A percentile compares a stretch with the other conserved stretches of the same genome.
Evolutionary conservation across 441 rosid genomes (phyloP).

Genomic region (Erodium chrysanthum): DNA sequence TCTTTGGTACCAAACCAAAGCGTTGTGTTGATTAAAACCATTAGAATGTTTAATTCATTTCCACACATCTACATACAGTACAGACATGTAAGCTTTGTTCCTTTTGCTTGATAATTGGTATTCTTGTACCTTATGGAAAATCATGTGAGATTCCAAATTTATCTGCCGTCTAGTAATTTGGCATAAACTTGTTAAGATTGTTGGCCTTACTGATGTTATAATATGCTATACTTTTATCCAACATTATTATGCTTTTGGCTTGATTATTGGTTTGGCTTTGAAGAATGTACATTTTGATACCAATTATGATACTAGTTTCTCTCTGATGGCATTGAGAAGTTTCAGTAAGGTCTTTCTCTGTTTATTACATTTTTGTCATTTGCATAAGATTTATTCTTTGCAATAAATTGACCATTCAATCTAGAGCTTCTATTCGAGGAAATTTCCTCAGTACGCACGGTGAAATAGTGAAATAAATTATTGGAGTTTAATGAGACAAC

Average conservation of each 20-base stretch:
- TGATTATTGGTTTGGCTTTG: neutral
- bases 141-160: neutral
- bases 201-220: neutral
- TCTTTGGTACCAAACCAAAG: neutral
- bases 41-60: neutral
- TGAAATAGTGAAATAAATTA: too few relatives aligned
- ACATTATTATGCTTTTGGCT: neutral
- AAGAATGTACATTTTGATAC: too few relatives aligned
- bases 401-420: too few relatives aligned
- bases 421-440: too few relatives aligned
- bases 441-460: too few relatives aligned
- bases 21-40: neutral
- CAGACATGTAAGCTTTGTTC: neutral
- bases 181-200: neutral
- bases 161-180: neutral
- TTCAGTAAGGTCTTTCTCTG: too few relatives aligned
- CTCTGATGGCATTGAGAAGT: too few relatives aligned
- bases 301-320: too few relatives aligned
- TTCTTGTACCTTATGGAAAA: neutral
- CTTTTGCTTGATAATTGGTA: neutral
- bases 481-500: too few relatives aligned
- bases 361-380: too few relatives aligned
- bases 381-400: too few relatives aligned
- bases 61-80: neutral
- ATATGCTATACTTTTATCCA: neutral